Percentiles rank a stretch among this genome's conserved stretches.
These are phyloP conservation scores for Ensete glaucum DNA, from an alignment of 176 grass and related monocot species.

Conservation along the genomic window DNA sequence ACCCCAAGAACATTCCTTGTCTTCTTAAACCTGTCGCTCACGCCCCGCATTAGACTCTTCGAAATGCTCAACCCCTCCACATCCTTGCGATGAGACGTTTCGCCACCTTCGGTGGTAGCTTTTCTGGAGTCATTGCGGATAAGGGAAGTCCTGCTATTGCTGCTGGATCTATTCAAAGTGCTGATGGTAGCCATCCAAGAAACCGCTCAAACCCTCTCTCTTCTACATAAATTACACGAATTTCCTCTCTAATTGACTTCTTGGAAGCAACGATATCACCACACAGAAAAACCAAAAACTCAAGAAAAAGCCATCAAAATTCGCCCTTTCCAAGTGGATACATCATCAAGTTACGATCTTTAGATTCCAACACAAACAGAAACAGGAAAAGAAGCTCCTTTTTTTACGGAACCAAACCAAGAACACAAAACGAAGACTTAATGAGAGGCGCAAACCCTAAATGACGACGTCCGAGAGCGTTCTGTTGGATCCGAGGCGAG, in stretches of 20 bases:
- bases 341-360: neutral
- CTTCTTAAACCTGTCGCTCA: slow-evolving; percentile 9
- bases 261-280: neutral
- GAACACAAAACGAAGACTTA: neutral
- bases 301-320: neutral
- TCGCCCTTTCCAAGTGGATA: neutral
- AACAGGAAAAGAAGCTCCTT: neutral
- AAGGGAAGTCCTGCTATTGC: neutral
- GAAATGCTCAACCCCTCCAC: slow-evolving; percentile 32
- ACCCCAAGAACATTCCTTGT: slow-evolving; percentile 16
- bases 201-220: neutral
- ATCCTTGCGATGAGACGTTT: slow-evolving; percentile 15
- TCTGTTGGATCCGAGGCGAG: neutral
- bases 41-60: slow-evolving; percentile 3
- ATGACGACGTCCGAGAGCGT: neutral
- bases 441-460: neutral
- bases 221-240: neutral
- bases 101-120: slow-evolving; percentile 7
- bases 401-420: neutral
- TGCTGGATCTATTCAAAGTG: neutral
- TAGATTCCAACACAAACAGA: neutral
- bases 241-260: neutral
- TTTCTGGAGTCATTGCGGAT: slow-evolving; percentile 9
- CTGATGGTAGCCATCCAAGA: neutral
- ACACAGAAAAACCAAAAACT: neutral